Percentiles rank a stretch among this genome's conserved stretches.
Conservation (phyloP, 2,329 filamentous ascomycete species). For the Sordariomycetes sp. region DNA sequence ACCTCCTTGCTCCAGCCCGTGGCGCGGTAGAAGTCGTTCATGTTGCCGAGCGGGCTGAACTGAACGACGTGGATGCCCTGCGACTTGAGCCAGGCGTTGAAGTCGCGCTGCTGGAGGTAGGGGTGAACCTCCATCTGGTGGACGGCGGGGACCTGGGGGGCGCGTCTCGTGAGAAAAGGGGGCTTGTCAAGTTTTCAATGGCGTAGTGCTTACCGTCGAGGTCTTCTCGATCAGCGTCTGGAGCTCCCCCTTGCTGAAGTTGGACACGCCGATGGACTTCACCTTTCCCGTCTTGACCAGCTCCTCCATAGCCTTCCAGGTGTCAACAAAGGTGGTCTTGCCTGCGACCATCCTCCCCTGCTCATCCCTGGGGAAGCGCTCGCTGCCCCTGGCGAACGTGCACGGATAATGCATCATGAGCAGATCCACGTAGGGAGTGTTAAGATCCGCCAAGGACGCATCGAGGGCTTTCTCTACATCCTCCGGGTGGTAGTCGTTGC, state of each 20-base stretch:
- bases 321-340: slow-evolving; percentile 37
- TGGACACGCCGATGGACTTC: slow-evolving; percentile 48
- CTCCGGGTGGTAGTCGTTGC: slow-evolving; percentile 38
- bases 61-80: slow-evolving; percentile 41
- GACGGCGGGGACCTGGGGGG: slow-evolving; percentile 35
- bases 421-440: slow-evolving; percentile 39
- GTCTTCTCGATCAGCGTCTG: slow-evolving; percentile 36
- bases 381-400: slow-evolving; percentile 31
- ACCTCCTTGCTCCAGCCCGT: slow-evolving; percentile 18
- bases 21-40: slow-evolving; percentile 43
- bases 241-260: slow-evolving; percentile 43
- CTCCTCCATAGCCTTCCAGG: slow-evolving; percentile 53
- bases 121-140: slow-evolving; percentile 43
- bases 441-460: slow-evolving; percentile 34
- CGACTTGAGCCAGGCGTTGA: slow-evolving; percentile 42
- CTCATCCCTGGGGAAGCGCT: slow-evolving; percentile 26
- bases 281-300: slow-evolving; percentile 42
- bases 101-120: slow-evolving; percentile 34
- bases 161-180: slow-evolving; percentile 7
- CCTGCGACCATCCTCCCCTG: slow-evolving; percentile 30
- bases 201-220: slow-evolving; percentile 23
- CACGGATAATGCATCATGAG: slow-evolving; percentile 36
- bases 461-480: slow-evolving; percentile 37
- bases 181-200: slow-evolving; percentile 4
- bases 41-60: slow-evolving; percentile 58